Percentiles rank a stretch among this genome's conserved stretches.
Conservation (phyloP, 495 filamentous ascomycete species). For the Penicillium psychrofluorescens region DNA sequence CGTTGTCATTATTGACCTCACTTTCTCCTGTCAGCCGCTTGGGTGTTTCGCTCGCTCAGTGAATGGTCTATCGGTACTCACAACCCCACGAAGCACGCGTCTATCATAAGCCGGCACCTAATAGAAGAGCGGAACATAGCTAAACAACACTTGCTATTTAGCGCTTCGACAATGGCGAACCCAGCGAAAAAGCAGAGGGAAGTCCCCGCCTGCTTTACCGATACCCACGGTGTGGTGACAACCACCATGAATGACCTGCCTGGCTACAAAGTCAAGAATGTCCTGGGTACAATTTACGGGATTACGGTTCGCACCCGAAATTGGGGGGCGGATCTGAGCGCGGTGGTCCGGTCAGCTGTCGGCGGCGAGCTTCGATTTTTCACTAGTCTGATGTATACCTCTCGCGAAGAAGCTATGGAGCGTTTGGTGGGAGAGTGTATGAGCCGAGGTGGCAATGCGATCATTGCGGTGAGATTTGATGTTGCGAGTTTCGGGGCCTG, state of each 20-base stretch:
- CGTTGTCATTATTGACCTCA: not conserved
- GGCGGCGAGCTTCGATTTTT: constrained; percentile 53
- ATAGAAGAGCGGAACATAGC: not conserved
- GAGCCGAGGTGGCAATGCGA: constrained; percentile 50
- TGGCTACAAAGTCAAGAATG: constrained; percentile 47
- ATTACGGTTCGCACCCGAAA: constrained; percentile 53
- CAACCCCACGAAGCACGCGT: not conserved
- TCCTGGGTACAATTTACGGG: constrained; percentile 53
- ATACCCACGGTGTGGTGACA: constrained; percentile 52
- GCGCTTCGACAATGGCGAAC: not conserved
- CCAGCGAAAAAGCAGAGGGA: constrained; percentile 4
- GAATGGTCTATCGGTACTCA: not conserved
- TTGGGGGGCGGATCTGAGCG: constrained; percentile 35
- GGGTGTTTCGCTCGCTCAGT: not conserved
- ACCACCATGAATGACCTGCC: constrained; percentile 47
- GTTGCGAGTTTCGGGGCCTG: constrained; percentile 26
- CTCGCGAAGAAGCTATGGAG: constrained; percentile 47
- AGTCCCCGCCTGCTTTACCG: constrained; percentile 44
- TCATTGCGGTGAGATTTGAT: constrained; percentile 53
- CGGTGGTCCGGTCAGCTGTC: constrained; percentile 42
- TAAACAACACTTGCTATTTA: not conserved
- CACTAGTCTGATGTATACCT: constrained; percentile 48
- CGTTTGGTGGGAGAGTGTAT: constrained; percentile 50
- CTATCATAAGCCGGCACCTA: not conserved
- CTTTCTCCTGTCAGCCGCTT: not conserved